Evolutionary conservation across 2,329 filamentous ascomycete genomes (phyloP), one percentile per base, ranked within the genome.

Genomic region (Hypoxylon sp.): DNA sequence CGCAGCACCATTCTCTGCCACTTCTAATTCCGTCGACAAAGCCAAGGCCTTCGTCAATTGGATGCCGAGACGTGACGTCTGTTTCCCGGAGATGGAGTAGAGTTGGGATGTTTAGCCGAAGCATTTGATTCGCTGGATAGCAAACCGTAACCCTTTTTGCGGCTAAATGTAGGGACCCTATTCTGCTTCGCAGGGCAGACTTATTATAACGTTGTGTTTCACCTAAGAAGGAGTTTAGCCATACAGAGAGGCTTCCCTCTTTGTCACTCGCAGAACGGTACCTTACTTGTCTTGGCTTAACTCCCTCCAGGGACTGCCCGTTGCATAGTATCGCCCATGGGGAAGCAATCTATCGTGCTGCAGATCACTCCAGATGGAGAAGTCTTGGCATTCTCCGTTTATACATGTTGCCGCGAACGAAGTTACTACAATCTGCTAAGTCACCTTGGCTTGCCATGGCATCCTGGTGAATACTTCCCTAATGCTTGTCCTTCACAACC

Each of bases 171-270:
- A 46, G 30, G 52, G 63, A 57, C 52, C 36, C 62, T 57, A 68
- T 60, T 65, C 52, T 71, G 66, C 72, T 63, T 71, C 60, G 60
- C 65, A 67, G 59, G 68, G 68, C 64, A 66, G 65, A 55, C 55
- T 65, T 71, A 65, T 67, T 58, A 70, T 65, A 70, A 28, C 49
- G 34, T 69, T 69, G 57, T 74, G 74, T 75, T 75, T 75, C 72
- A 73, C 64, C 70, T 74, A 75, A 74, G 68, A 70, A 70, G 67
- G 49, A 69, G 59, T 76, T 74, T 74, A 76, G 66, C 69, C 71
- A 71, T 63, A 69, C 69, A 68, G 58, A 67, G 59, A 48, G 36
- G 48, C 41, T 62, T 59, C 25, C 34, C 41, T 60, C 60, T 48
- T 61, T 65, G 52, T 69, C 21, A 45, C 60, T 59, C 65, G 43